Conservation (phyloP, 331 rosid species). For the Spiraea crenata region DNA sequence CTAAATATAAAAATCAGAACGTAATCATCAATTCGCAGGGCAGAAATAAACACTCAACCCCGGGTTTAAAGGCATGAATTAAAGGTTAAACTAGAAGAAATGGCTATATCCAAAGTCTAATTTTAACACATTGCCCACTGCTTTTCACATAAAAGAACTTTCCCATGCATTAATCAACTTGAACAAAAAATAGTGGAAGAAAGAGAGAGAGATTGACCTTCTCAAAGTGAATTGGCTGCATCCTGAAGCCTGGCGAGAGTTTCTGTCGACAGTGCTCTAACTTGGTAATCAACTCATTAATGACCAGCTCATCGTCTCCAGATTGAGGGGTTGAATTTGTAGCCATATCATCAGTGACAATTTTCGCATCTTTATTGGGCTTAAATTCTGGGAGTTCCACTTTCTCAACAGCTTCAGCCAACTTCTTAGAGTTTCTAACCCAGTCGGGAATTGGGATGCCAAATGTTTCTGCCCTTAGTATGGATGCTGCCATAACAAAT, state of each 20-base stretch:
- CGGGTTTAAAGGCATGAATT: not conserved
- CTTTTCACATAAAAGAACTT: too few species aligned
- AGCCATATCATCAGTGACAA: conserved; percentile 92
- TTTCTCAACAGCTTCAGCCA: conserved; percentile 70
- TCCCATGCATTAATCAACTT: too few species aligned
- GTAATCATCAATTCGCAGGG: not conserved
- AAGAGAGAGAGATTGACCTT: conserved; percentile 45
- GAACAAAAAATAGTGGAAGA: not conserved
- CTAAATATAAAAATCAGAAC: not conserved
- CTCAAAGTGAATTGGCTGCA: conserved; percentile 93
- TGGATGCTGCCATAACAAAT: conserved; percentile 73
- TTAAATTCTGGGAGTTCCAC: conserved; percentile 82
- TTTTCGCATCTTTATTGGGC: conserved; percentile 81
- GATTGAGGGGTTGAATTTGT: conserved; percentile 71
- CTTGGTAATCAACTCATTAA: conserved; percentile 61
- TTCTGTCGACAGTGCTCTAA: conserved; percentile 58
- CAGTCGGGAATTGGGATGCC: conserved; percentile 88
- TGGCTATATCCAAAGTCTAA: not conserved
- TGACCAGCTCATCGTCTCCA: conserved; percentile 76
- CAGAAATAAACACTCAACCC: not conserved
- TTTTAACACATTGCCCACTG: not conserved
- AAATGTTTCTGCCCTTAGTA: conserved; percentile 85
- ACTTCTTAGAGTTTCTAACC: conserved; percentile 64
- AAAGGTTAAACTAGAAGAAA: not conserved
- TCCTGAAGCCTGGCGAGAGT: conserved; percentile 66